Evolutionary conservation across 2,329 filamentous ascomycete genomes (phyloP).

Genomic region (Mollisiaceae sp.): DNA sequence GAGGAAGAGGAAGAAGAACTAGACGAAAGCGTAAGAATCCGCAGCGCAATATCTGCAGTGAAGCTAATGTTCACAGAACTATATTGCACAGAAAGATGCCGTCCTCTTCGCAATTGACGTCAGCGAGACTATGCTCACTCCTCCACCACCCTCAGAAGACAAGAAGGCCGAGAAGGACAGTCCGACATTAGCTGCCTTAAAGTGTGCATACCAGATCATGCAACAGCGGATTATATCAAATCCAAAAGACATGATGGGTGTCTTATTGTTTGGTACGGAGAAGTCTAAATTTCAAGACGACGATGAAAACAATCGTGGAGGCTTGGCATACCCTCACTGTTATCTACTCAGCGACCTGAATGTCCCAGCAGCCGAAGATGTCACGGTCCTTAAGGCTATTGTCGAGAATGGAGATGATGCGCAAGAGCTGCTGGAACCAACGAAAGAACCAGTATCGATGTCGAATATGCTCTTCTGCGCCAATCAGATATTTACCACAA

Average conservation of each 20-base stretch:
- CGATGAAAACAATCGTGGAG: conserved; percentile 59
- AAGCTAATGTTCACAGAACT: conserved; percentile 61
- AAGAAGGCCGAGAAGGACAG: conserved; percentile 83
- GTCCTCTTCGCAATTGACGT: conserved; percentile 95
- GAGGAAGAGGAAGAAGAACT: conserved; percentile 74
- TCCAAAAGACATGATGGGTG: conserved; percentile 95
- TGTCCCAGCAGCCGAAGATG: conserved; percentile 83
- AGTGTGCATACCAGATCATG: conserved; percentile 95
- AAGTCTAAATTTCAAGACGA: conserved; percentile 79
- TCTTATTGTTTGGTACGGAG: conserved; percentile 88
- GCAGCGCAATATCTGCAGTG: neutral
- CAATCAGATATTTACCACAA: conserved; percentile 95
- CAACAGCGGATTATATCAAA: conserved; percentile 98
- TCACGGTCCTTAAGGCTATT: conserved; percentile 77
- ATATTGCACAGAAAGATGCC: conserved; percentile 95
- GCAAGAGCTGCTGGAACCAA: conserved; percentile 70
- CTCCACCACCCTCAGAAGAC: conserved; percentile 65
- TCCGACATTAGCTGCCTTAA: conserved; percentile 81
- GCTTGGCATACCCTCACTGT: conserved; percentile 82
- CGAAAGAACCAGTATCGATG: conserved; percentile 76
- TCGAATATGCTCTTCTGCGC: conserved; percentile 91
- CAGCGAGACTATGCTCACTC: conserved; percentile 82
- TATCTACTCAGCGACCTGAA: conserved; percentile 90
- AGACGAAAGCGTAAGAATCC: conserved; percentile 61
- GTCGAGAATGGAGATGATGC: conserved; percentile 79